Base-by-base conservation (phyloP, 345 rosid species). In the Clarkia xantiana region DNA sequence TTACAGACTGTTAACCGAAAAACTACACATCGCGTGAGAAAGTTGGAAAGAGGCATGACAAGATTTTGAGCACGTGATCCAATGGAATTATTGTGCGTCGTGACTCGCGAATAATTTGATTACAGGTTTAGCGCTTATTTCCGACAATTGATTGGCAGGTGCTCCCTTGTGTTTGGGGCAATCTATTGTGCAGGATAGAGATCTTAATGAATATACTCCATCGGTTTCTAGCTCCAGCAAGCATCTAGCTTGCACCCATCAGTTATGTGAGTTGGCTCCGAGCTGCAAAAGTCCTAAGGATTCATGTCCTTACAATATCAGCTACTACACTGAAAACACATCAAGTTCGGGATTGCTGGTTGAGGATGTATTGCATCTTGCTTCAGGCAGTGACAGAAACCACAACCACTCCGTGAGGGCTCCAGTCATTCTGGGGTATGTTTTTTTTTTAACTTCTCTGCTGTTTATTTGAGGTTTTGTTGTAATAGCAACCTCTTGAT, bases 111-210 rank as follows among this genome's bases (percentile, higher is more conserved):
- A 57, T 64, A 63, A 57, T 48, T 55, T 53, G 68, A 25, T 73
- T 70, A 72, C 76, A 54, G 60, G 69, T 87, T 82, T 81, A 81
- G 78, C 84, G 67, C 93, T 88, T 88, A 74, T 78, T 75, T 78
- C 77, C 72, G 42, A 73, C 73, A 80, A 84, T 88, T 84, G 97
- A 88, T 88, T 88, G 91, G 89, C 91, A 84, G 94, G 86, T 88
- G 94, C 89, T 80, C 84, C 89, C 67, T 77, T 74, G 59, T 84
- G 62, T 84, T 71, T 84, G 86, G 97, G 77, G 86, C 89, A 81
- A 60, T 75, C 74, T 88, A 71, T 84, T 84, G 71, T 84, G 93
- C 95, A 84, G 97, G 93, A 81, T 63, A 80, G 68, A 72, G 94
- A 82, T 69, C 49, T 88, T 44, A 80, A 69, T 53, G 86, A 81